Base-by-base conservation (phyloP, 1,284 basidiomycete genomes). In the Irpex lacteus region DNA sequence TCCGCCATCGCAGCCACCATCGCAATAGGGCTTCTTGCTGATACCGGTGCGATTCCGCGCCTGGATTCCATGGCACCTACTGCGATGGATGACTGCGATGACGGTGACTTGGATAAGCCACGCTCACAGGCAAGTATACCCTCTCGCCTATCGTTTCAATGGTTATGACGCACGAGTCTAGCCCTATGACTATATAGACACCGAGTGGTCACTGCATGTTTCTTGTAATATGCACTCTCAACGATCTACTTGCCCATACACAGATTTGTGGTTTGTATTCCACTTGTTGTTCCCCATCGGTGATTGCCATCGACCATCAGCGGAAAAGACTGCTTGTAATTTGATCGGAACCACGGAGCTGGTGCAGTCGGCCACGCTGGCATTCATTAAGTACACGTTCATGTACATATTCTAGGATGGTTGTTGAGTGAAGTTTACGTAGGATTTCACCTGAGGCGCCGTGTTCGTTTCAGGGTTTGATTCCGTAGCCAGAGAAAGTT, bases 61-160 rank as follows among this genome's bases (percentile, higher is more conserved):
- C 66, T 69, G 61, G 66, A 26, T 65, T 65, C 69, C 63, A 70
- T 66, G 70, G 50, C 74, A 78, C 78, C 76, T 86, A 84, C 81
- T 88, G 86, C 86, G 86, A 87, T 87, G 86, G 86, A 88, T 87
- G 85, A 88, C 85, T 88, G 85, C 86, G 81, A 80, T 77, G 78
- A 76, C 76, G 81, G 79, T 82, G 63, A 66, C 69, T 56, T 32
- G 34, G 54, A 6, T n/a, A 18, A 52, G 19, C 15, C 50, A 19
- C 18, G 50, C 7, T 5, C 34, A 61, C 53, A 65, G 55, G 59
- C 63, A 58, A 67, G 60, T 55, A 49, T 64, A 58, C 59, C 60
- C 49, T 62, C 64, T 67, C 63, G 61, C 47, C 50, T 60, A 65
- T 44, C 62, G 65, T 47, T 50, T 3, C 19, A 11, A 47, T 37